Conservation (phyloP, 805 yeast genomes). For the Wickerhamiella allomyrinae region DNA sequence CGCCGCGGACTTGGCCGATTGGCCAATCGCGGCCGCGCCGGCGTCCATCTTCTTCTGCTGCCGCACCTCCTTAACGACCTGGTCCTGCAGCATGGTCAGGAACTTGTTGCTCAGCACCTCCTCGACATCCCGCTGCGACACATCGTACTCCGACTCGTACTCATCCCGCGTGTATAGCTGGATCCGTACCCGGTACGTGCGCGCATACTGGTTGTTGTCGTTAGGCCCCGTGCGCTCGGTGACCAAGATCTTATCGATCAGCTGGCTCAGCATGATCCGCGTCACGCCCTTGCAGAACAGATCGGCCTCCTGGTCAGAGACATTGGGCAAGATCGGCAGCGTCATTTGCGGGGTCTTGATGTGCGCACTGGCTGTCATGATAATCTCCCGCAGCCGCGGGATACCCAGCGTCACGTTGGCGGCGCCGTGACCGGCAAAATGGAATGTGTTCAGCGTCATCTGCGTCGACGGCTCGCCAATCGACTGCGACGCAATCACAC, state of each 20-base stretch:
- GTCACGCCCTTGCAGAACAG: conserved; percentile 85
- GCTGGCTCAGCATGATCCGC: conserved; percentile 71
- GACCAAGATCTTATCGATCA: conserved; percentile 71
- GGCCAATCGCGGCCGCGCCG: conserved; percentile 28
- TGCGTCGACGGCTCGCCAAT: conserved; percentile 99
- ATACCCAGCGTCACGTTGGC: conserved; percentile 98
- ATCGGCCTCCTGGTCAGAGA: conserved; percentile 76
- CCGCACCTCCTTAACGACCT: conserved; percentile 66
- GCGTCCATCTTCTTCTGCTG: conserved; percentile 47
- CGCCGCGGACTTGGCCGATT: conserved; percentile 23
- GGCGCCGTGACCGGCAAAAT: conserved; percentile 99
- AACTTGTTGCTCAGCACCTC: conserved; percentile 48
- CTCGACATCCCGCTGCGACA: conserved; percentile 66
- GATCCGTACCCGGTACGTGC: conserved; percentile 64
- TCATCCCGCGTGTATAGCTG: conserved; percentile 62
- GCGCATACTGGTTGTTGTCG: conserved; percentile 33
- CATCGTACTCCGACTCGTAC: conserved; percentile 79
- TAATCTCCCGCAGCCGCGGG: conserved; percentile 99
- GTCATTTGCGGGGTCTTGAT: conserved; percentile 99
- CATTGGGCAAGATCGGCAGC: conserved; percentile 67
- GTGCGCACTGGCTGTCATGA: conserved; percentile 94
- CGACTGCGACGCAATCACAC: conserved; percentile 95
- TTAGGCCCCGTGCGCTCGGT: conserved; percentile 73
- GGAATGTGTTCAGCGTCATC: conserved; percentile 94
- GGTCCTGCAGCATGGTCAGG: conserved; percentile 54